Base-by-base conservation (phyloP, 2,329 filamentous ascomycete genomes). In the Trichoderma afroharzianum region DNA sequence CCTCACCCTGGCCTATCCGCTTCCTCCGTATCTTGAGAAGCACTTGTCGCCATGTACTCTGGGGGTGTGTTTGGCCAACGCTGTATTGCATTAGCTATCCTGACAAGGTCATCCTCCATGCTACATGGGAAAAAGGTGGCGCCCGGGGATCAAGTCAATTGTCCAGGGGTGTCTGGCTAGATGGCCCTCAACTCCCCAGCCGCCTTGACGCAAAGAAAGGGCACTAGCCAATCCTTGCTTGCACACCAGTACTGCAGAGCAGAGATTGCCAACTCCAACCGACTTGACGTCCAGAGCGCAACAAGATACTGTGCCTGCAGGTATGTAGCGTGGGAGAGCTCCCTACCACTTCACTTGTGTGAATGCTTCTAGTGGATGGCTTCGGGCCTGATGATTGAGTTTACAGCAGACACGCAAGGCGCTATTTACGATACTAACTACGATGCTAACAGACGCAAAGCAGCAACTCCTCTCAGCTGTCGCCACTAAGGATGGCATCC, bases 191-290 rank as follows among this genome's bases (percentile, higher is more conserved):
- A 47, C 26, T 63, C 39, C 55, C 63, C 63, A 71, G 39, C 55
- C 70, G 55, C 63, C 53, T 50, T 43, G 47, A 63, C 57, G 53
- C 39, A 58, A 28, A 59, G n/a, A 47, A 50, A 70, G 47, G 32
- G 33, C 64, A 71, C 70, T 68, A 68, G 53, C 43, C 24, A 62
- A 63, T 47, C 70, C 70, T 63, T 68, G 70, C 32, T 24, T 32
- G 53, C 53, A 71, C 21, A 21, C 30, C n/a, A 33, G 18, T 58
- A 24, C 47, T 59, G 50, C 63, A 71, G 39, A 68, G 63, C 64
- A 55, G 53, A 28, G 55, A n/a, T 58, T 53, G 55, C 50, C 30
- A 33, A 68, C 62, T 33, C 53, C 68, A 66, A 50, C 61, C 32
- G 55, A 30, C n/a, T 62, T 69, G 67, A 53, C 39, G 28, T 30